Evolutionary conservation across 192 early-diverging fungal genomes (phyloP).

Genomic region (Coemansia nantahalensis): DNA sequence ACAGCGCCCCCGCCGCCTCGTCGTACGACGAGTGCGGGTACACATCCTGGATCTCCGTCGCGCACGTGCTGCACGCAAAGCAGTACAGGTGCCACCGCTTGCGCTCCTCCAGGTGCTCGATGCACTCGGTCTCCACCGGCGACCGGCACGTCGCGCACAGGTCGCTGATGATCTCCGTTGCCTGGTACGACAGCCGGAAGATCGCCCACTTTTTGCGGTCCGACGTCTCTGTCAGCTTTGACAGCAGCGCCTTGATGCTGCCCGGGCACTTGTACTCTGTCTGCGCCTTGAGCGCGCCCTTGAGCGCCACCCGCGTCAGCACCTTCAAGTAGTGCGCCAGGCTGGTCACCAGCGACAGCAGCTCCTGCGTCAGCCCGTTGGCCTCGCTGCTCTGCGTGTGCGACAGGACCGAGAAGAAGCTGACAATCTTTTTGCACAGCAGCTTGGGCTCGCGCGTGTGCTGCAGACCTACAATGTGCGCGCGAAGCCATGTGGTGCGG

Average conservation of each 20-base stretch:
- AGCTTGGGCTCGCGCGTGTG: slow-evolving; percentile 91
- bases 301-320: slow-evolving; percentile 83
- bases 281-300: slow-evolving; percentile 73
- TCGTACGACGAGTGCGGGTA: slow-evolving; percentile 60
- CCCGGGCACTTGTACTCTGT: slow-evolving; percentile 51
- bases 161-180: slow-evolving; percentile 71
- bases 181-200: slow-evolving; percentile 51
- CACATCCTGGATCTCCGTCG: slow-evolving; percentile 50
- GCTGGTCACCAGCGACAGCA: slow-evolving; percentile 85
- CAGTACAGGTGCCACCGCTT: slow-evolving; percentile 84
- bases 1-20: slow-evolving; percentile 33
- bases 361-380: slow-evolving; percentile 71
- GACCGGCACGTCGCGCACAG: slow-evolving; percentile 74
- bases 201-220: slow-evolving; percentile 52
- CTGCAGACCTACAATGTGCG: slow-evolving; percentile 52
- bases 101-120: slow-evolving; percentile 54
- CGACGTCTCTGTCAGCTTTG: slow-evolving; percentile 69
- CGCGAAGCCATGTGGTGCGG: background rate
- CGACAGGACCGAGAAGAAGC: slow-evolving; percentile 89
- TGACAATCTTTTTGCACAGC: slow-evolving; percentile 91
- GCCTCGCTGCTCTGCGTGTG: slow-evolving; percentile 61
- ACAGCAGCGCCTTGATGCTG: slow-evolving; percentile 65
- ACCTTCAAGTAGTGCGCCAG: slow-evolving; percentile 93
- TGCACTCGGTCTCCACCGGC: slow-evolving; percentile 87
- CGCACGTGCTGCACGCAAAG: slow-evolving; percentile 74